These are phyloP conservation scores for Arachnomyces sp. DNA, from an alignment of 2,329 filamentous ascomycete species.

Conservation along the genomic window DNA sequence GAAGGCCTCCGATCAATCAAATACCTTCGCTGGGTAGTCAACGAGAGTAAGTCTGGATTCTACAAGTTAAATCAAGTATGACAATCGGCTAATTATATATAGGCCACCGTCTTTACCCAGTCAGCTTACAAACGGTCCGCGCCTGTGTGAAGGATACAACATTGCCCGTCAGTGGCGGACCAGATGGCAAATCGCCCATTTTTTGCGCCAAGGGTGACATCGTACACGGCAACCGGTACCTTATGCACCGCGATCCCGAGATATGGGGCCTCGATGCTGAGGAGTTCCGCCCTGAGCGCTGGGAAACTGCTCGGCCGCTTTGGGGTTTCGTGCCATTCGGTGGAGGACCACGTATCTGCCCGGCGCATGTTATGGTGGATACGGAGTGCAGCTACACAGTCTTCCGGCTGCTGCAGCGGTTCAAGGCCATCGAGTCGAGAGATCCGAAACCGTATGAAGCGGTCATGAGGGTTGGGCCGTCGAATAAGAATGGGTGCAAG, in stretches of 20 bases:
- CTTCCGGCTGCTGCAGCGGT: neutral
- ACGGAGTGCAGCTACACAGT: constrained; percentile 3
- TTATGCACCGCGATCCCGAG: constrained; percentile 30
- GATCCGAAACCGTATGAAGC: too few relatives aligned
- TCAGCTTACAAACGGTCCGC: constrained; percentile 7
- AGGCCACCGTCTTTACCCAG: constrained; percentile 10
- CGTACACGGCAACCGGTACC: constrained; percentile 24
- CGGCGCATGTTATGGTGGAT: constrained; percentile 2
- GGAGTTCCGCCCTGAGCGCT: constrained; percentile 16
- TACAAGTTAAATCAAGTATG: neutral
- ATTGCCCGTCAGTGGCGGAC: constrained; percentile 17
- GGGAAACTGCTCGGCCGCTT: constrained; percentile 3
- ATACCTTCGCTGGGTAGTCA: constrained; percentile 6
- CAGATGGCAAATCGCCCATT: constrained; percentile 16
- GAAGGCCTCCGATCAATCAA: constrained; percentile 3
- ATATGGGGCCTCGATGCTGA: constrained; percentile 28
- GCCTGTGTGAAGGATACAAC: constrained; percentile 14
- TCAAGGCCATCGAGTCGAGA: constrained; percentile 1
- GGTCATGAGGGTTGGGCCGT: too few relatives aligned
- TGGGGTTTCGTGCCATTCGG: constrained; percentile 6
- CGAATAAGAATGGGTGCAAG: too few relatives aligned
- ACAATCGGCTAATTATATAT: neutral
- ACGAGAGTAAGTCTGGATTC: constrained; percentile 7
- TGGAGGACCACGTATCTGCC: constrained; percentile 5
- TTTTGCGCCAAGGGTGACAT: constrained; percentile 23